phyloP scores from a whole-genome alignment of 768 basidiomycete genomes.

The Boletales sp. region DNA sequence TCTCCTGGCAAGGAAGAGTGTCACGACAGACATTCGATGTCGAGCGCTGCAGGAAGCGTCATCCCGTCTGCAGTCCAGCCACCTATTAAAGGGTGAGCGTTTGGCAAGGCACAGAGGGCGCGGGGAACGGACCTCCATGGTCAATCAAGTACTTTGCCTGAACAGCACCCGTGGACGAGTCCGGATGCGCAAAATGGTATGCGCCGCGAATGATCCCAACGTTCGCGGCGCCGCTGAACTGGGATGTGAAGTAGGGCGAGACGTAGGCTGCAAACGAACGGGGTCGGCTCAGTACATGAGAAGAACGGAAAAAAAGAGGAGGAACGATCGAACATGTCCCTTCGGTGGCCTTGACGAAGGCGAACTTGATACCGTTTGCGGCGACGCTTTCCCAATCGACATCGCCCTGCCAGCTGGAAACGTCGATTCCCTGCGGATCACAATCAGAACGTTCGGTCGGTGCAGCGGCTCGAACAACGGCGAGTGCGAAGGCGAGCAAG shows the following conservation, averaged over 20 bases:
- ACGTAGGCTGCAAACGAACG: conserved; percentile 15
- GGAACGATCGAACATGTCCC: conserved; percentile 40
- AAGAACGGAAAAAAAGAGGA: neutral
- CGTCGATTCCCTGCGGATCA: conserved; percentile 49
- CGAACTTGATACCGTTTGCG: conserved; percentile 50
- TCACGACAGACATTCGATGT: conserved; percentile 51
- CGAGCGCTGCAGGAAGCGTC: conserved; percentile 62
- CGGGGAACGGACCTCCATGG: conserved; percentile 45
- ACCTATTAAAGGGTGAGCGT: conserved; percentile 26
- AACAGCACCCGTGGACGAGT: conserved; percentile 47
- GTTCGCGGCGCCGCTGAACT: conserved; percentile 56
- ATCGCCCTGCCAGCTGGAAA: conserved; percentile 46
- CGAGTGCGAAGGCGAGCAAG: conserved; percentile 2
- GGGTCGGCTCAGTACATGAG: neutral
- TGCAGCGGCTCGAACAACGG: conserved; percentile 11
- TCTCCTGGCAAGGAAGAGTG: neutral
- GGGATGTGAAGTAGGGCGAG: conserved; percentile 34
- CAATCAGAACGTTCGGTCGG: conserved; percentile 21
- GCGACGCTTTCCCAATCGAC: conserved; percentile 53
- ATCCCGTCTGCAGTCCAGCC: conserved; percentile 55
- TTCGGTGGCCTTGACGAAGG: conserved; percentile 68
- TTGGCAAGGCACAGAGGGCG: neutral
- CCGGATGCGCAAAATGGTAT: conserved; percentile 64
- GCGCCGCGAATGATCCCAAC: conserved; percentile 55
- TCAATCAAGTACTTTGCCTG: conserved; percentile 60